A percentile compares a stretch with the other conserved stretches of the same genome.
Conservation (phyloP, 441 rosid species). For the Euphorbia schlechtendalii region DNA sequence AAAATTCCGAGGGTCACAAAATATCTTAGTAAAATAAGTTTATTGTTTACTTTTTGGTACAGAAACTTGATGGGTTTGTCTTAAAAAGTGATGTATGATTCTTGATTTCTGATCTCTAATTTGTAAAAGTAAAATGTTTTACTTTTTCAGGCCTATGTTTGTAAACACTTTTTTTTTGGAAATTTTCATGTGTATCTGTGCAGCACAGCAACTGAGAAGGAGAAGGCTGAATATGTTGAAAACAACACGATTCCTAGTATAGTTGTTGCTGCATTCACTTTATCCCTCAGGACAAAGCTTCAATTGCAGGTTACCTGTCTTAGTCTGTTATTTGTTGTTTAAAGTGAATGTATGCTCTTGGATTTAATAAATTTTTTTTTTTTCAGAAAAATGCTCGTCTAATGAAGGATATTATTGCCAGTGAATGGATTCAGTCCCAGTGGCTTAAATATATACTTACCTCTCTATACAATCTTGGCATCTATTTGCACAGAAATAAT, state of each 20-base stretch:
- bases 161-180: constrained; percentile 16
- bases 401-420: constrained; percentile 46
- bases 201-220: constrained; percentile 46
- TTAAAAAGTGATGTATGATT: background rate
- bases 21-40: background rate
- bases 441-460: constrained; percentile 56
- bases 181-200: constrained; percentile 19
- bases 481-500: constrained; percentile 61
- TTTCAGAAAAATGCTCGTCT: constrained; percentile 51
- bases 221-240: constrained; percentile 41
- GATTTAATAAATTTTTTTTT: constrained; percentile 24
- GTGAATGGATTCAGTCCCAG: constrained; percentile 59
- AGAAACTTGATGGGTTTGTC: background rate
- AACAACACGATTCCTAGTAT: constrained; percentile 40
- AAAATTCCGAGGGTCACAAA: background rate
- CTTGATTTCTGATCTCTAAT: background rate
- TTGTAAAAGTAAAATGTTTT: background rate
- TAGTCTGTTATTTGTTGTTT: constrained; percentile 10
- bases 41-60: background rate
- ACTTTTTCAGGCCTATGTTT: constrained; percentile 8
- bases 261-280: constrained; percentile 70
- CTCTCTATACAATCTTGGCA: constrained; percentile 61
- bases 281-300: constrained; percentile 53
- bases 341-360: background rate
- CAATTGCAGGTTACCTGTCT: constrained; percentile 49